Evolutionary conservation across 2,329 filamentous ascomycete species (phyloP), one percentile per base, ranked within the genome.

Genomic region (Diaporthe ilicicola): DNA sequence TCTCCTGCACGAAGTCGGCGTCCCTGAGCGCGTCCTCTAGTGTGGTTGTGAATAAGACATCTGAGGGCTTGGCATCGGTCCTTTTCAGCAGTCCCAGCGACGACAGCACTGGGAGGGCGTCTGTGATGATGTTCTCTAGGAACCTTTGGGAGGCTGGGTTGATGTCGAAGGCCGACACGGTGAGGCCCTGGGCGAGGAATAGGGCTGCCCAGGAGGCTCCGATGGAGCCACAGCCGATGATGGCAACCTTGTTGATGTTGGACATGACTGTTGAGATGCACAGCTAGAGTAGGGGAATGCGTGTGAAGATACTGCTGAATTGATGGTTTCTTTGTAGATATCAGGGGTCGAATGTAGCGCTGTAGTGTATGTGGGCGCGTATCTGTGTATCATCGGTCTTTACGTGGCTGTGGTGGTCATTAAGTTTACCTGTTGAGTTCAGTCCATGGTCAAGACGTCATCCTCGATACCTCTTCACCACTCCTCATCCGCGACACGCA

Each of bases 101-200:
- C 0, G 72, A 54, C 3, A 74, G 51, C 6, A 74, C 69, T 2
- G 72, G 73, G 0, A 71, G 24, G 24, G 70, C 70, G 17, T 62
- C 54, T 17, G 37, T 50, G 56, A 71, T 65, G 13, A 70, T 71
- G 6, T 59, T 70, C 6, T 44, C n/a, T 1, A 74, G 44, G n/a
- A 72, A 73, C 9, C 44, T 73, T 66, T 81, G 77, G 2, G 82
- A 78, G 24, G 77, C 76, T 15, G 78, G 75, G 8, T 79, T 80
- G 64, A 82, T 81, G 69, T 85, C 82, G n/a, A 80, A 82, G 22
- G 81, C 80, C 5, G 81, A 75, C n/a, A 84, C 83, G 22, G 68
- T 68, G 13, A 79, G 75, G 12, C 78, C 76, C 56, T 78, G 76
- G 6, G 78, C 77, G 8, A 81, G 75, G 64, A 78, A 76, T 4